Conservation (phyloP, 495 filamentous ascomycete genomes). For the Tirmania nivea region DNA sequence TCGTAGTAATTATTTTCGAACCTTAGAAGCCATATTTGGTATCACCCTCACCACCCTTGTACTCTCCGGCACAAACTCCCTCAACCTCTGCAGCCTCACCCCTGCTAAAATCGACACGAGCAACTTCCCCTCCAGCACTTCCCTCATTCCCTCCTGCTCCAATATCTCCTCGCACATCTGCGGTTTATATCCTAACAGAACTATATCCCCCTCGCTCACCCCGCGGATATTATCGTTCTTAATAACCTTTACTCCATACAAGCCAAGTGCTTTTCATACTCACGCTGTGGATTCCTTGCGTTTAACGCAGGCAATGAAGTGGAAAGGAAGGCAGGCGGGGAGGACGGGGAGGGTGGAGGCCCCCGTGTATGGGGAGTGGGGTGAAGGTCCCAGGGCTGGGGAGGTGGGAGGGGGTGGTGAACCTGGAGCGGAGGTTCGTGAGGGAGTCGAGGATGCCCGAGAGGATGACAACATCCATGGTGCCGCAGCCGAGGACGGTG, state of each 20-base stretch:
- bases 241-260: conserved; percentile 29
- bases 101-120: conserved; percentile 71
- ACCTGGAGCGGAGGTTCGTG: conserved; percentile 16
- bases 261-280: conserved; percentile 34
- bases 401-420: conserved; percentile 23
- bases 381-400: conserved; percentile 24
- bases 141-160: conserved; percentile 37
- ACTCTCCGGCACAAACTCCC: conserved; percentile 23
- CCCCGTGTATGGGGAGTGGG: conserved; percentile 33
- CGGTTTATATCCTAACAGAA: conserved; percentile 61
- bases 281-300: conserved; percentile 38
- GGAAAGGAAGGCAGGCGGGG: conserved; percentile 34
- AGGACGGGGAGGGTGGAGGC: conserved; percentile 26
- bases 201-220: conserved; percentile 35
- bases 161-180: conserved; percentile 47
- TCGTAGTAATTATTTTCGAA: not conserved
- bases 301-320: conserved; percentile 58
- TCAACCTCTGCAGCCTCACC: conserved; percentile 28
- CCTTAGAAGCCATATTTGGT: conserved; percentile 44
- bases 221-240: conserved; percentile 37
- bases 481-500: conserved; percentile 29
- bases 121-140: conserved; percentile 54
- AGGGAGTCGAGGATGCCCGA: conserved; percentile 56
- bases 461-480: conserved; percentile 67
- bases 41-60: conserved; percentile 45